A percentile compares a stretch with the other conserved stretches of the same genome.
Evolutionary conservation across 768 basidiomycete genomes (phyloP).

Genomic region (Mycena alexandri): DNA sequence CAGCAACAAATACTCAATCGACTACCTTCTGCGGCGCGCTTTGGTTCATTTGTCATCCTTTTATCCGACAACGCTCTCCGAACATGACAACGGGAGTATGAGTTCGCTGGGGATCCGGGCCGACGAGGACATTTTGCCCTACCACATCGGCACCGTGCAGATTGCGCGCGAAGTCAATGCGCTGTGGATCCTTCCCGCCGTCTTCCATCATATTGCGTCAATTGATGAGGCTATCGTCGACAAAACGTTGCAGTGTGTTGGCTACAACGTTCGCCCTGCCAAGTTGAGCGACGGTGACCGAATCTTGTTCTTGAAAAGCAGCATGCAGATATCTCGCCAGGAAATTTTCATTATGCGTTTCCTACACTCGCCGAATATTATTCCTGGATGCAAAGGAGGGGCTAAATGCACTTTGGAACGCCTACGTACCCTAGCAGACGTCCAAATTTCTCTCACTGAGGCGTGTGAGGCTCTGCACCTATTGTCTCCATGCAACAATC

Average conservation of each 20-base stretch:
- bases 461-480: too few relatives aligned
- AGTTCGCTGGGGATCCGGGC: not conserved
- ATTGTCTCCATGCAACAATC: too few relatives aligned
- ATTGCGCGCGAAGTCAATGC: constrained; percentile 27
- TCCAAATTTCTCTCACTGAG: too few relatives aligned
- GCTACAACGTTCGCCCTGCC: not conserved
- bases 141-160: constrained; percentile 1
- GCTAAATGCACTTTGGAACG: not conserved
- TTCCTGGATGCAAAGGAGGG: not conserved
- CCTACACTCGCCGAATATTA: not conserved
- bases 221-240: not conserved
- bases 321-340: not conserved
- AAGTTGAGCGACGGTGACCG: constrained; percentile 1
- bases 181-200: constrained; percentile 26
- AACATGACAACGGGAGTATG: not conserved
- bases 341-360: not conserved
- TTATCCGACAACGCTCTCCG: constrained; percentile 18
- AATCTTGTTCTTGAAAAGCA: not conserved
- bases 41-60: constrained; percentile 25
- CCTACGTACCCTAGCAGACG: too few relatives aligned
- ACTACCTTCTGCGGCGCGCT: constrained; percentile 29
- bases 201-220: not conserved
- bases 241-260: not conserved
- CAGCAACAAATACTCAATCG: constrained; percentile 29
- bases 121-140: too few relatives aligned